Base-by-base conservation (phyloP, 1,284 basidiomycete genomes). In the Mixia osmundae region DNA sequence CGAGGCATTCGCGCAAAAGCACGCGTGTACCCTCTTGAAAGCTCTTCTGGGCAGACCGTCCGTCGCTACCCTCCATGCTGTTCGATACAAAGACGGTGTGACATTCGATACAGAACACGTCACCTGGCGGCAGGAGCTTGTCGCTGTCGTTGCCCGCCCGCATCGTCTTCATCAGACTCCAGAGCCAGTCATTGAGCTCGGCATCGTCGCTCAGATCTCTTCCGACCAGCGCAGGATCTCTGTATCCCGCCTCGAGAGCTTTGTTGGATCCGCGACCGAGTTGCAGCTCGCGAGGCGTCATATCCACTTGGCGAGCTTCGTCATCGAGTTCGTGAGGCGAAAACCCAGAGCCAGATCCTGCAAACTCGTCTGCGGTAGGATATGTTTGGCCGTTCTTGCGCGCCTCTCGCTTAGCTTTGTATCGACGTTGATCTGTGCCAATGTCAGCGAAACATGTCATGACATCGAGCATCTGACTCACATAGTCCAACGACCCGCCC, bases 81-180 rank as follows among this genome's bases (percentile, higher is more conserved):
- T 38, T 30, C 1, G 53, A 51, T n/a, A 58, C 47, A 36, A 53
- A 56, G n/a, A 59, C 54, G 18, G 56, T 54, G 41, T 54, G 57
- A 36, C 54, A 55, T 45, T 59, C 57, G 46, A 58, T 45, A 20
- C 42, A 37, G 35, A 44, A 49, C 19, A 49, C 47, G 5, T 35
- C 39, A 1, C 40, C 34, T 33, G 40, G 19, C 6, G 19, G 18
- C 3, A 5, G 26, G 14, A 61, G 51, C 47, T 61, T 61, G 33
- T 58, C 57, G 31, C 53, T 56, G 42, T 57, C 55, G 51, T 58
- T 59, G 38, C 55, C 55, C 14, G 59, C 59, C 22, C 56, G 42
- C 48, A 61, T 54, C 5, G 60, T 61, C 43, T 55, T 57, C 43
- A 56, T 52, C 8, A 61, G 41, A 5, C 48, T 50, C 46, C 57